Conservation (phyloP, 1,284 basidiomycete genomes). For the Ceratobasidium sp. region DNA sequence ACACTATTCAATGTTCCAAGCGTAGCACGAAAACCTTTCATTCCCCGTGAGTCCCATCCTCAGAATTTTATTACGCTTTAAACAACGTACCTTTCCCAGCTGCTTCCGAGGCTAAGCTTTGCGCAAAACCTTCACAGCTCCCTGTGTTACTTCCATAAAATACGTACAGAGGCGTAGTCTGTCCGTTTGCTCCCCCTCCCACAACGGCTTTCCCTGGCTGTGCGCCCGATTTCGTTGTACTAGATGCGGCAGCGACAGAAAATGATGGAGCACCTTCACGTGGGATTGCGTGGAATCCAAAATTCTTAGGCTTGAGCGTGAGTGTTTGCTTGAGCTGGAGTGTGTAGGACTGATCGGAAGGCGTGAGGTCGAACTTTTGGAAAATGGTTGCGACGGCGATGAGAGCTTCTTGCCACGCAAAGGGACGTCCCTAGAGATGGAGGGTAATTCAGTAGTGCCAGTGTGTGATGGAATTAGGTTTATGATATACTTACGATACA, state of each 20-base stretch:
- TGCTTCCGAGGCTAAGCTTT: slow-evolving; percentile 39
- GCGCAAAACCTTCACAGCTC: slow-evolving; percentile 47
- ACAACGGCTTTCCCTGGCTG: slow-evolving; percentile 23
- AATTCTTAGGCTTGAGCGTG: slow-evolving; percentile 55
- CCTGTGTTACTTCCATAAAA: slow-evolving; percentile 49
- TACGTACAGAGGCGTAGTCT: slow-evolving; percentile 31
- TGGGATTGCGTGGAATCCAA: slow-evolving; percentile 53
- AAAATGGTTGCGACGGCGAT: slow-evolving; percentile 54
- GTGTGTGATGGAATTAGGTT: background rate
- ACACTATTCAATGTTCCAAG: slow-evolving; percentile 64
- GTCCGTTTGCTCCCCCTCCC: background rate
- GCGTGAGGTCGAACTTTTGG: slow-evolving; percentile 54
- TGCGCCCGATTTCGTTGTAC: background rate
- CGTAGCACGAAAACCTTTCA: slow-evolving; percentile 62
- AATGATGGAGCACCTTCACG: slow-evolving; percentile 49
- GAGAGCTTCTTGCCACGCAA: slow-evolving; percentile 55
- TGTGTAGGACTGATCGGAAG: slow-evolving; percentile 52
- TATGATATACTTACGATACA: slow-evolving; percentile 51
- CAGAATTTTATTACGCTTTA: no score
- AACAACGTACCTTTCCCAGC: slow-evolving; percentile 26
- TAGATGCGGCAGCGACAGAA: slow-evolving; percentile 24
- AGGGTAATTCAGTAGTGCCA: background rate
- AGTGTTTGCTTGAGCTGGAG: slow-evolving; percentile 54
- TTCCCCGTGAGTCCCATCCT: no score
- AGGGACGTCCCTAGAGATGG: slow-evolving; percentile 51